A percentile compares a stretch with the other conserved stretches of the same genome.
phyloP scores from a whole-genome alignment of 768 basidiomycete species.

The Cyathus striatus region DNA sequence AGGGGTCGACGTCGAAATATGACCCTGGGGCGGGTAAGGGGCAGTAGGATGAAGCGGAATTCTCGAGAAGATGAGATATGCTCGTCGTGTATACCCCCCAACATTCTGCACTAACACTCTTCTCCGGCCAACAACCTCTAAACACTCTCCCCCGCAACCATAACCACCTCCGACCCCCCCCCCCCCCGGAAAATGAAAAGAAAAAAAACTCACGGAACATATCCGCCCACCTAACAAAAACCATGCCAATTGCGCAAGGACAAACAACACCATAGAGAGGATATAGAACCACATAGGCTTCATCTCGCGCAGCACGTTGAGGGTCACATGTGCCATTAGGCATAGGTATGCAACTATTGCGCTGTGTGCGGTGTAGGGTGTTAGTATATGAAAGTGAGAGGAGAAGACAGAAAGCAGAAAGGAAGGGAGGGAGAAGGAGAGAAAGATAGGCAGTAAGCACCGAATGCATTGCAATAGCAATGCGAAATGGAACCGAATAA shows the following conservation, averaged over 20 bases:
- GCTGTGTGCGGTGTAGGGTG: conserved; percentile 7
- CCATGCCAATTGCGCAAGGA: conserved; percentile 77
- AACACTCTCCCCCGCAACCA: too few species aligned
- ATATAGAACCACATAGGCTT: conserved; percentile 79
- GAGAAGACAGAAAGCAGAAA: neutral
- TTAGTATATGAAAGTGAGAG: neutral
- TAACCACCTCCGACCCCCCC: too few species aligned
- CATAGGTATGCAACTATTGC: conserved; percentile 58
- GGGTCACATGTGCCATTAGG: conserved; percentile 79
- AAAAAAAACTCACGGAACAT: conserved; percentile 43
- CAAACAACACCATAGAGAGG: conserved; percentile 69
- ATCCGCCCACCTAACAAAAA: conserved; percentile 77
- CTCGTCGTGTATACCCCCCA: too few species aligned
- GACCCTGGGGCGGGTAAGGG: too few species aligned
- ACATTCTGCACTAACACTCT: too few species aligned
- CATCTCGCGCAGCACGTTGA: conserved; percentile 69
- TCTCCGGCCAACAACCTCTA: too few species aligned
- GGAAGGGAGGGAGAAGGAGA: neutral
- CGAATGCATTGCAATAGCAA: too few species aligned
- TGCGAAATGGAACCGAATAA: too few species aligned
- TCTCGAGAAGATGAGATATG: too few species aligned
- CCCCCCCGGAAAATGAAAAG: neutral
- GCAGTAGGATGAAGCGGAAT: too few species aligned
- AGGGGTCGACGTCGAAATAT: too few species aligned
- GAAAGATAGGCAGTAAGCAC: too few species aligned